phyloP scores from a whole-genome alignment of 345 rosid genomes.

The Citrus sp. region DNA sequence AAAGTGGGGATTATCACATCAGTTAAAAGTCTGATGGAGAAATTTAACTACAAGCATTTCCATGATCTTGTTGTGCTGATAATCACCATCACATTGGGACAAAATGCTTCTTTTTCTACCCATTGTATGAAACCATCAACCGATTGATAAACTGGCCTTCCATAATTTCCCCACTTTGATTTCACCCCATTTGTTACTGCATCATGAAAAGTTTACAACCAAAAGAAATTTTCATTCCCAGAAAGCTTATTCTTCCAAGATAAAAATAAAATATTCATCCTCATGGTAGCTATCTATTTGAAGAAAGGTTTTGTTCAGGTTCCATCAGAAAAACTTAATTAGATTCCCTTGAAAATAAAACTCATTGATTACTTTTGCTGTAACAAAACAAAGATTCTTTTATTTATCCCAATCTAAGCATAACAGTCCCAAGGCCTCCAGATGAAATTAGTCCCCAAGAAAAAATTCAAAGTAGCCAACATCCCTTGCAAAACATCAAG shows the following conservation, averaged over 20 bases:
- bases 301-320: background rate
- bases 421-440: conserved; percentile 21
- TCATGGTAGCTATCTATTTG: background rate
- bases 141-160: background rate
- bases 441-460: conserved; percentile 21
- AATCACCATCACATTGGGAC: conserved; percentile 9
- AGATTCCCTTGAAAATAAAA: conserved; percentile 2
- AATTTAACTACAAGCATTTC: background rate
- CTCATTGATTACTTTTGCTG: conserved; percentile 13
- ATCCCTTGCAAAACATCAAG: conserved; percentile 19
- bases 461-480: conserved; percentile 23
- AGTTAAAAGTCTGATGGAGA: conserved; percentile 7
- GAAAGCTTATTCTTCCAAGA: background rate
- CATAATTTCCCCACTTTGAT: background rate
- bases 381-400: no score
- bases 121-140: background rate
- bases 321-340: background rate
- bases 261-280: no score
- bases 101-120: background rate
- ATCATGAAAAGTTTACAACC: no score
- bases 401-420: no score
- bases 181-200: background rate
- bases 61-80: conserved; percentile 1
- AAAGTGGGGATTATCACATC: conserved; percentile 12
- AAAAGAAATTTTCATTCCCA: no score